Conservation (phyloP, 768 basidiomycete genomes). For the Cystobasidium onofrii region DNA sequence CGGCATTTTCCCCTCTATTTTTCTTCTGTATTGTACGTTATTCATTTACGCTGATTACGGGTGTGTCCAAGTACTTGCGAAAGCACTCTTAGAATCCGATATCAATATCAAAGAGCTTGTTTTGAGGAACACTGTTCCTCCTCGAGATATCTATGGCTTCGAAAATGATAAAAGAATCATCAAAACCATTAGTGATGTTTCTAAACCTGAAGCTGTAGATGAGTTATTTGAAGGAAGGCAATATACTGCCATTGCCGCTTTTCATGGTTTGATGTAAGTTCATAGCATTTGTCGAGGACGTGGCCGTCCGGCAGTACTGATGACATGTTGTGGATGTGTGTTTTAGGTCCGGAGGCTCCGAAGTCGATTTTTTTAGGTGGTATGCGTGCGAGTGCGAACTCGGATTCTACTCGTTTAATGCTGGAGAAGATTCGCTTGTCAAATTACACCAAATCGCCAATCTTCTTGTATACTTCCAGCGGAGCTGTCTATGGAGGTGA, state of each 20-base stretch:
- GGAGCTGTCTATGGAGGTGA: constrained; percentile 47
- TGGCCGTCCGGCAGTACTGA: too few species aligned
- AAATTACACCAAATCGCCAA: constrained; percentile 41
- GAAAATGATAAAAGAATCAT: constrained; percentile 18
- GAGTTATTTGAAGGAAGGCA: constrained; percentile 5
- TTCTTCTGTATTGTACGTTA: too few species aligned
- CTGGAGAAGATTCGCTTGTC: constrained; percentile 43
- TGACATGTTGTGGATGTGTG: too few species aligned
- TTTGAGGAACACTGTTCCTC: constrained; percentile 25
- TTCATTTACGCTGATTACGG: too few species aligned
- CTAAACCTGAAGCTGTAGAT: constrained; percentile 11
- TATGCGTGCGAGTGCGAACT: constrained; percentile 46
- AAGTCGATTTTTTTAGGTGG: constrained; percentile 47
- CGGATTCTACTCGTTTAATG: constrained; percentile 46
- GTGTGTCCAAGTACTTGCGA: constrained; percentile 16
- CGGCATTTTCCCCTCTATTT: too few species aligned
- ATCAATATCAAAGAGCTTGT: constrained; percentile 23
- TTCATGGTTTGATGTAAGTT: constrained; percentile 27
- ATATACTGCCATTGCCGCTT: constrained; percentile 29
- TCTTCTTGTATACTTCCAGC: constrained; percentile 48
- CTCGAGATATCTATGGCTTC: constrained; percentile 21
- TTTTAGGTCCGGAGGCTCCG: constrained; percentile 45
- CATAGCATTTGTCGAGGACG: too few species aligned
- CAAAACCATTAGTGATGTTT: constrained; percentile 8
- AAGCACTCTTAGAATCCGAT: constrained; percentile 8